A percentile compares a stretch with the other conserved stretches of the same genome.
Evolutionary conservation across 2,329 filamentous ascomycete genomes (phyloP).

Genomic region (Botrytis cinerea): DNA sequence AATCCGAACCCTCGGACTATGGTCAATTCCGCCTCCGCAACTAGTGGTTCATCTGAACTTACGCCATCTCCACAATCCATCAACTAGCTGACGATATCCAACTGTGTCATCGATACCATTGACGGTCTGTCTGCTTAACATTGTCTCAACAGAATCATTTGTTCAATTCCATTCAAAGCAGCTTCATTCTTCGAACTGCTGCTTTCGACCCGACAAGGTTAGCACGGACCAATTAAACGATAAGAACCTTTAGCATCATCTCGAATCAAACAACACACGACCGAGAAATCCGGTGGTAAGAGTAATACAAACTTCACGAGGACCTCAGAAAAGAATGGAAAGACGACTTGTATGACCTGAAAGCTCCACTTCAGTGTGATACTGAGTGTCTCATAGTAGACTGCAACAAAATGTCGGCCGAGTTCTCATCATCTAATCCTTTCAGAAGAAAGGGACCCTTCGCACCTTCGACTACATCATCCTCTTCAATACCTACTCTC

Average conservation of each 20-base stretch:
- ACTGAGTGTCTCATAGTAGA: conserved; percentile 26
- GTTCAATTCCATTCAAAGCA: neutral
- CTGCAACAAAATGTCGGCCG: conserved; percentile 36
- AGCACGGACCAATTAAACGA: conserved; percentile 10
- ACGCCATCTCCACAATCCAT: neutral
- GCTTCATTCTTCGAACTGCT: neutral
- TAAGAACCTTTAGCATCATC: conserved; percentile 4
- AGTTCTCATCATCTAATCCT: conserved; percentile 41
- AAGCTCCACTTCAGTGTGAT: conserved; percentile 22
- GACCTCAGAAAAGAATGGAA: conserved; percentile 18
- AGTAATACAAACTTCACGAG: conserved; percentile 14
- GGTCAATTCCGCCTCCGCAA: neutral
- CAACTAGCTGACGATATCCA: neutral
- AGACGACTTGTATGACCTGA: conserved; percentile 21
- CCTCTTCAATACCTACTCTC: conserved; percentile 25
- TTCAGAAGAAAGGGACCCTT: conserved; percentile 39
- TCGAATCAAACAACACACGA: conserved; percentile 19
- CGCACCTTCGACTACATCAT: conserved; percentile 24
- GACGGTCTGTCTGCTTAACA: neutral
- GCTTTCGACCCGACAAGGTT: neutral
- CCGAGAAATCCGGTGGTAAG: conserved; percentile 23
- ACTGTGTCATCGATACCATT: neutral
- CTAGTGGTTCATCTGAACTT: conserved; percentile 5
- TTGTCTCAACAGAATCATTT: neutral
- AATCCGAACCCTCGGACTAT: neutral